Evolutionary conservation across 1,284 basidiomycete species (phyloP), one percentile per base, ranked within the genome.

Genomic region (Coniferiporia sulphurascens): DNA sequence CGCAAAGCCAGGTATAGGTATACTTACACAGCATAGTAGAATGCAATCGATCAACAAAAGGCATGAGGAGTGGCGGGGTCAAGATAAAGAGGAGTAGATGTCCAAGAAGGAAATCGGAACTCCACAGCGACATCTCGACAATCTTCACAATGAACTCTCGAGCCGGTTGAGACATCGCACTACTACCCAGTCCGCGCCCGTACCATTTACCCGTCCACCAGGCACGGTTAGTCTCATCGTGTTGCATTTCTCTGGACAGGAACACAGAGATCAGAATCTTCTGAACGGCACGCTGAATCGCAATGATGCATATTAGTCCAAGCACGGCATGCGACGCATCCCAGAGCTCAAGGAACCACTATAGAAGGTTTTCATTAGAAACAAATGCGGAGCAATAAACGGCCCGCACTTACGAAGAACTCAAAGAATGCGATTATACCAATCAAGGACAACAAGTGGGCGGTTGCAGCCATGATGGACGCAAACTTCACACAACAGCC

Each of bases 201-300:
- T 95, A 95, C 95, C 95, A 97, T 74, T 94, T 92, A 71, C 95
- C 95, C n/a, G 93, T 95, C 95, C 95, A 98, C 95, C 95, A 98
- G 7, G 94, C 94, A 62, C 92, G 81, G 76, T 98, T 97, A 17
- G 93, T 95, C 77, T 97, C 94, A 70, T 98, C 95, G 71, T 95
- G 91, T 78, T 97, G 97, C 80, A 89, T 94, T 75, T 98, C 95
- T 72, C 95, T 87, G 45, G 93, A 91, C 55, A 98, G 79, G 83
- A 95, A 93, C 60, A 94, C 87, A 1, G 93, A 83, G 65, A 98
- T 98, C 62, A 97, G 79, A 64, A 95, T 85, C 78, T 98, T 98
- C 77, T 94, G 92, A 68, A 97, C 82, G 54, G 89, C 86, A 54
- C 95, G 84, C 73, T 98, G 95, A 52, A 98, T 89, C 22, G 89